Base-by-base conservation (phyloP, 768 basidiomycete genomes). In the Kwoniella botswanensis region DNA sequence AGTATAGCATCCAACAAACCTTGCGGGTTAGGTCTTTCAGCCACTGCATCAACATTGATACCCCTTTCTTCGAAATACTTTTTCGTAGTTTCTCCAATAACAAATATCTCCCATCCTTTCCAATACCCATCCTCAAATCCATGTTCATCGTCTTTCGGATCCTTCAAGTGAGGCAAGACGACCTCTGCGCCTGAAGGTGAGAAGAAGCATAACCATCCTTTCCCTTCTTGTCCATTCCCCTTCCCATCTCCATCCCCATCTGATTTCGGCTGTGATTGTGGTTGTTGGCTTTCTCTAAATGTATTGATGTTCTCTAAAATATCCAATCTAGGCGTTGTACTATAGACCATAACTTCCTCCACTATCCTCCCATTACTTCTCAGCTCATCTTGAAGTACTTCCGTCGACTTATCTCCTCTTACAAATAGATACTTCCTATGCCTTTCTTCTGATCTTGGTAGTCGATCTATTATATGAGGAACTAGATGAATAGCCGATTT, bases 141-240 rank as follows among this genome's bases (percentile, higher is more conserved):
- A 59, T 24, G 17, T 17, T 54, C 12, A 6, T 26, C 11, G n/a
- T 18, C 35, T 15, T 58, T 11, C 11, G 10, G n/a, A 13, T 10
- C 5, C 29, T 29, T 35, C 35, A 63, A 9, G 26, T 57, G 62
- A n/a, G 54, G 53, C 7, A 64, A 43, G 11, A 64, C 68, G 7
- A 70, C 41, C n/a, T 53, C 63, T 3, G 55, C 68, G 4, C 59
- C 60, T 13, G 63, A 64, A 18, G 68, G 68, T 12, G 68, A 70
- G 24, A 63, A 70, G 63, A 70, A 70, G 3, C 52, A 55, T 35
- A 70, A 44, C 68, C 68, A 70, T 58, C 68, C 68, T 41, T 68
- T 68, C 53, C 15, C 50, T 41, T 44, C 22, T 9, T 44, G 13
- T 66, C n/a, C 29, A 57, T 26, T 4, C 56, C 15, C n/a, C 29